Evolutionary conservation across 441 rosid species (phyloP), one percentile per base, ranked within the genome.

Genomic region (Populus hybrid): DNA sequence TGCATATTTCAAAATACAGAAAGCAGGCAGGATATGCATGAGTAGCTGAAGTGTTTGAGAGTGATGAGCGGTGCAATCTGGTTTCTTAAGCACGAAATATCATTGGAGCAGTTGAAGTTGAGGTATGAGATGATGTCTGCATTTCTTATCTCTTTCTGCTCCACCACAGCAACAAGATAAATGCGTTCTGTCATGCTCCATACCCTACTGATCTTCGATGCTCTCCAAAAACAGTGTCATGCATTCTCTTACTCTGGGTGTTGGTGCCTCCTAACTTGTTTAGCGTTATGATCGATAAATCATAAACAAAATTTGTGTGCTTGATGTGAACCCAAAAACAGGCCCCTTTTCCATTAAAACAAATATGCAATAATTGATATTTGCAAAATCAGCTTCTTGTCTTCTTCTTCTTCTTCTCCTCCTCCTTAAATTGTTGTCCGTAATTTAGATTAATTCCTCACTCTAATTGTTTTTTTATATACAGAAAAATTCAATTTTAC

Each of bases 51-150:
- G 1, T 6, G 7, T 10, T 40, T 11, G 50, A 10, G 50, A 40
- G 50, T 38, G 23, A 23, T 9, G 24, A 69, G 23, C 11, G 11
- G 9, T 42, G 64, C 36, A 71, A 42, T 23, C 45, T 71, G 10
- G 28, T 24, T 45, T 71, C 29, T 28, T 1, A 45, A 12, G 56
- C 26, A 18, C 7, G 3, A 56, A 16, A 6, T 35, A 14, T 74
- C 33, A 28, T 26, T 24, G 80, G 82, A 85, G 86, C 45, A 73
- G 88, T 82, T 87, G 68, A 71, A 4, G 31, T 53, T 77, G 84
- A 77, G 82, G 87, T 75, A 61, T 75, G 68, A 74, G 72, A 79
- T 85, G 90, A 87, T 77, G 86, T 79, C 23, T 80, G 64, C 76
- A 81, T 72, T 45, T 66, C 23, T 31, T 71, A 71, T 14, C 73